Evolutionary conservation across 2,329 filamentous ascomycete species (phyloP), one percentile per base, ranked within the genome.

Genomic region (Aspergillus sp.): DNA sequence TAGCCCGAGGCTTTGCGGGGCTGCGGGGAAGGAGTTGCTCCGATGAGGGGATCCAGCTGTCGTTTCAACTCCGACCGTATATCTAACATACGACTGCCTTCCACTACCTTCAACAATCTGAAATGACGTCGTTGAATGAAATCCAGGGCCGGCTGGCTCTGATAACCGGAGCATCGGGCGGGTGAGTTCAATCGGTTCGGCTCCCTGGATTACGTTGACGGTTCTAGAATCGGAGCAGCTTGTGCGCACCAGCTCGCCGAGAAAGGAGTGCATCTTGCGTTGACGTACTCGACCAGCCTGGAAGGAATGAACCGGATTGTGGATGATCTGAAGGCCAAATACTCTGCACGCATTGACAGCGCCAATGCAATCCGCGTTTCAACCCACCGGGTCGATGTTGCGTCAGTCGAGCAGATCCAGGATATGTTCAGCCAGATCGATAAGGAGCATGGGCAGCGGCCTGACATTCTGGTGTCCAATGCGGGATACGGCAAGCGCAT

Each of bases 401-500:
- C 64, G 11, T 66, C 65, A 5, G 62, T 68, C 4, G 64, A 67
- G 5, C 68, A 73, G 29, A 71, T 79, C 19, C 54, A 68, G 26
- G 49, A 53, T 3, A 64, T 81, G 42, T 78, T 75, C 35, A 44
- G 60, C 10, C 67, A 76, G 34, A 71, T 81, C 26, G 57, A 66
- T 29, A 47, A 57, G 1, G 48, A 69, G 31, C 75, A 80, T 48
- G 63, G 61, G 8, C 63, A 71, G 35, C 63, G 64, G 2, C 74
- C 75, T 0, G 74, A 81, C 45, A 80, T 83, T 14, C 60, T 82
- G 2, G 54, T 83, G 15, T 73, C 71, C 7, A 83, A 83, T 46
- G 79, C 79, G 1, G 78, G 78, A 0, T 69, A 78, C 42, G 78
- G 77, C 25, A 76, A 75, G 48, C 66, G 75, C n/a, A 71, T 78